Evolutionary conservation across 208 protist species (phyloP).

Genomic region (Zelonia costaricensis): DNA sequence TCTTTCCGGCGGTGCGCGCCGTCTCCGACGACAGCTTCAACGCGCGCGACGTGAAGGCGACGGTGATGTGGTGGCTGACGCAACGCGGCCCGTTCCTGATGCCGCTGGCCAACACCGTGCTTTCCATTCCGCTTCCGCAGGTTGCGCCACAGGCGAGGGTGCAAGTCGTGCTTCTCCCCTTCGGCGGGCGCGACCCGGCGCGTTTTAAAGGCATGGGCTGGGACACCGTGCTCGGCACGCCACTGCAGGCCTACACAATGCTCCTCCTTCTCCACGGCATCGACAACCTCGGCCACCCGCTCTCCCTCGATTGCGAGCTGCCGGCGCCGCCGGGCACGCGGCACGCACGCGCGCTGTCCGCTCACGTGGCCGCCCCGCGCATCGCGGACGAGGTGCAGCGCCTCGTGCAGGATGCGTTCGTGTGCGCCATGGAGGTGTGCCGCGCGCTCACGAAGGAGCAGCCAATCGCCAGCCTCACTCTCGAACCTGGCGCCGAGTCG

Average conservation of each 20-base stretch:
- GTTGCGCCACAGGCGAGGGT: conserved; percentile 44
- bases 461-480: conserved; percentile 45
- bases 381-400: conserved; percentile 18
- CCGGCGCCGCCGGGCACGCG: background rate
- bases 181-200: conserved; percentile 59
- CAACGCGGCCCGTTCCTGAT: conserved; percentile 51
- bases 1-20: conserved; percentile 36
- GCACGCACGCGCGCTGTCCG: background rate
- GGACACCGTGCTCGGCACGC: conserved; percentile 62
- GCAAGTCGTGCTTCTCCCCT: conserved; percentile 57
- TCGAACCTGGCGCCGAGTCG: conserved; percentile 41
- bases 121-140: conserved; percentile 37
- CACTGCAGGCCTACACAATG: conserved; percentile 60
- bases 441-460: conserved; percentile 39
- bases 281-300: conserved; percentile 19
- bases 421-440: conserved; percentile 51
- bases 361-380: background rate
- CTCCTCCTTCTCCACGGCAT: conserved; percentile 56
- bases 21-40: conserved; percentile 59
- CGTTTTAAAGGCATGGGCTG: conserved; percentile 59
- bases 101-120: conserved; percentile 57
- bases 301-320: conserved; percentile 6
- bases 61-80: conserved; percentile 41
- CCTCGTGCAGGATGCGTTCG: conserved; percentile 42
- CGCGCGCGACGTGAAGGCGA: conserved; percentile 23